These are phyloP conservation scores for Penicillium expansum DNA, from an alignment of 2,329 filamentous ascomycete species.

Conservation along the genomic window DNA sequence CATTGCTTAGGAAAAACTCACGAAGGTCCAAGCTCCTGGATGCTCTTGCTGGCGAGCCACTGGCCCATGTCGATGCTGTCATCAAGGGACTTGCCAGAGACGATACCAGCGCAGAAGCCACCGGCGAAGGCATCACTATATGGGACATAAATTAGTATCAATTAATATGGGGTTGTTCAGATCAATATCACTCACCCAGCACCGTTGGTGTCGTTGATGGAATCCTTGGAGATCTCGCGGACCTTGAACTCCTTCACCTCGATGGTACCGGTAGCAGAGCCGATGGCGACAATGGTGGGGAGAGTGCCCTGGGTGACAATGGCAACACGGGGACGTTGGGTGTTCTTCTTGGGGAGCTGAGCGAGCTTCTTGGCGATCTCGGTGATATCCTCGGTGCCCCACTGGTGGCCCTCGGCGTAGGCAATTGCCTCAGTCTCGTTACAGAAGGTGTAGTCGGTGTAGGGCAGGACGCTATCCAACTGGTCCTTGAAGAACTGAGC, in stretches of 20 bases:
- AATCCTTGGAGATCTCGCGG: constrained; percentile 68
- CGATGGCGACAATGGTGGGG: constrained; percentile 76
- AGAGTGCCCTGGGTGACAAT: constrained; percentile 95
- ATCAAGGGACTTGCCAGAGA: constrained; percentile 77
- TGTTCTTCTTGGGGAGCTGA: constrained; percentile 88
- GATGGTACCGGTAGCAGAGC: constrained; percentile 63
- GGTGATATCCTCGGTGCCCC: constrained; percentile 72
- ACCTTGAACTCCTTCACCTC: constrained; percentile 76
- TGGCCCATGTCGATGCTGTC: constrained; percentile 86
- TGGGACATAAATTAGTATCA: constrained; percentile 11
- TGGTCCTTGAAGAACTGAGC: constrained; percentile 96
- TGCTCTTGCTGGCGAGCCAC: constrained; percentile 91
- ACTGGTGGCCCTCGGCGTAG: constrained; percentile 77
- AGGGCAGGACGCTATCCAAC: constrained; percentile 78
- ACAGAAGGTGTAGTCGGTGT: constrained; percentile 94
- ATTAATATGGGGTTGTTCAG: background rate
- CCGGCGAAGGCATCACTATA: constrained; percentile 87
- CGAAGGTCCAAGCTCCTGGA: constrained; percentile 93
- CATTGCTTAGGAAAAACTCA: constrained; percentile 54
- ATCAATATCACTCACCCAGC: constrained; percentile 58
- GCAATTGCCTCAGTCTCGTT: constrained; percentile 93
- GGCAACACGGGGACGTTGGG: constrained; percentile 74
- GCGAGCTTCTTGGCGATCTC: constrained; percentile 84
- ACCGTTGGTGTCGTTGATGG: constrained; percentile 95
- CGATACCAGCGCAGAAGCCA: constrained; percentile 85